phyloP scores from a whole-genome alignment of 768 basidiomycete species.

The Panaeolus papilionaceus region DNA sequence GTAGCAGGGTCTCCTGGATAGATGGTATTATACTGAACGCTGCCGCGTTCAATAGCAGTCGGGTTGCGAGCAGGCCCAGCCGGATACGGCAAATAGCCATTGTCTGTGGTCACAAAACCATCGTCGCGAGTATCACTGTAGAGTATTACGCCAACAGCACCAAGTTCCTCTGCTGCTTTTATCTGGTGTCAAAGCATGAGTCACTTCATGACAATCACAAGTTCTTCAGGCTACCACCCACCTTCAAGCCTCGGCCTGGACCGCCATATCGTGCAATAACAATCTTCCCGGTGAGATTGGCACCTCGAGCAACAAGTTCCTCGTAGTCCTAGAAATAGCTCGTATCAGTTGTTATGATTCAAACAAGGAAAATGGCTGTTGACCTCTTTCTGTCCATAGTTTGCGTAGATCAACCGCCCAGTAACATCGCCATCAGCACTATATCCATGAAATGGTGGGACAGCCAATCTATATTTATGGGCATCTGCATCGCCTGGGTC shows the following conservation, averaged over 20 bases:
- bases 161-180: slow-evolving; percentile 81
- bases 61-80: slow-evolving; percentile 88
- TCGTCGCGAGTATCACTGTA: slow-evolving; percentile 89
- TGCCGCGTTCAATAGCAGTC: slow-evolving; percentile 83
- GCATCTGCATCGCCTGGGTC: slow-evolving; percentile 76
- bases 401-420: slow-evolving; percentile 77
- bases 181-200: slow-evolving; percentile 48
- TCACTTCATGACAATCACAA: slow-evolving; percentile 6
- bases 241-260: slow-evolving; percentile 86
- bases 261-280: slow-evolving; percentile 79
- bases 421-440: slow-evolving; percentile 77
- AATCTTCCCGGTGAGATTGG: slow-evolving; percentile 78
- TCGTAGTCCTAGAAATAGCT: slow-evolving; percentile 45
- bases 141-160: slow-evolving; percentile 78
- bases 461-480: slow-evolving; percentile 63
- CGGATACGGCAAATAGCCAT: slow-evolving; percentile 81
- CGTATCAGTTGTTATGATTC: neutral
- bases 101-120: slow-evolving; percentile 73
- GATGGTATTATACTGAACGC: slow-evolving; percentile 69
- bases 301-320: slow-evolving; percentile 64
- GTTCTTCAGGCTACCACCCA: slow-evolving; percentile 26
- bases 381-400: slow-evolving; percentile 74
- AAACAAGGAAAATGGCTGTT: neutral
- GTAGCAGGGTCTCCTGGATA: slow-evolving; percentile 88
- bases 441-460: slow-evolving; percentile 86